phyloP scores from a whole-genome alignment of 805 yeast species.

The Brettanomyces anomalus region DNA sequence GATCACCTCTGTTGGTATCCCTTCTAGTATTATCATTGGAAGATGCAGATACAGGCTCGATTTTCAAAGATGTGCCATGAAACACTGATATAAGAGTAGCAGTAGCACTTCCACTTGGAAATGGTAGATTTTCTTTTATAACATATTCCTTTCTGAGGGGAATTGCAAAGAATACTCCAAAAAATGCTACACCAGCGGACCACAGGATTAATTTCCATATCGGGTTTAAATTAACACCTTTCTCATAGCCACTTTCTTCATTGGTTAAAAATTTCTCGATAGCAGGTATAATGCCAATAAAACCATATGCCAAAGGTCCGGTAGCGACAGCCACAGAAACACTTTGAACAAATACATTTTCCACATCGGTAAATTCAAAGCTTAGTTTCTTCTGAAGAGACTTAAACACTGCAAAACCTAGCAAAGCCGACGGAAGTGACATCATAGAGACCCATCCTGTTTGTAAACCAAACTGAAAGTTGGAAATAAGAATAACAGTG shows the following conservation, averaged over 20 bases:
- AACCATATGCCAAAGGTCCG: constrained; percentile 91
- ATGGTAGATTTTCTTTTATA: constrained; percentile 77
- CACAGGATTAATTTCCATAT: constrained; percentile 58
- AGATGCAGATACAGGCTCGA: constrained; percentile 4
- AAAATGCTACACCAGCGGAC: constrained; percentile 82
- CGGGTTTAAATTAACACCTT: constrained; percentile 25
- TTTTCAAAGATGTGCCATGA: constrained; percentile 54
- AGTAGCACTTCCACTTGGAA: constrained; percentile 95
- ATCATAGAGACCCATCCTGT: constrained; percentile 99
- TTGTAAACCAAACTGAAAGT: constrained; percentile 93
- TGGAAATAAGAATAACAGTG: constrained; percentile 74
- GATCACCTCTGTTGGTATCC: too few relatives aligned
- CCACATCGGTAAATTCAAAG: constrained; percentile 72
- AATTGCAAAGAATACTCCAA: constrained; percentile 93
- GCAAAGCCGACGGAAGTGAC: constrained; percentile 88
- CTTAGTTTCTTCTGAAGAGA: constrained; percentile 29
- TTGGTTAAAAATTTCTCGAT: constrained; percentile 76
- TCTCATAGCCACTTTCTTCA: constrained; percentile 63
- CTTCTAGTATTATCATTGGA: too few relatives aligned
- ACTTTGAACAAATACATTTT: constrained; percentile 86
- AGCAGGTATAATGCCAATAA: constrained; percentile 94
- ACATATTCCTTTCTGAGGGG: constrained; percentile 82
- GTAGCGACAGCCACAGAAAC: constrained; percentile 96
- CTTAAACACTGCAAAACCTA: constrained; percentile 80
- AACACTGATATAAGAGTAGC: constrained; percentile 86